Evolutionary conservation across 768 basidiomycete genomes (phyloP).

Genomic region (Leccinum truebloodii): DNA sequence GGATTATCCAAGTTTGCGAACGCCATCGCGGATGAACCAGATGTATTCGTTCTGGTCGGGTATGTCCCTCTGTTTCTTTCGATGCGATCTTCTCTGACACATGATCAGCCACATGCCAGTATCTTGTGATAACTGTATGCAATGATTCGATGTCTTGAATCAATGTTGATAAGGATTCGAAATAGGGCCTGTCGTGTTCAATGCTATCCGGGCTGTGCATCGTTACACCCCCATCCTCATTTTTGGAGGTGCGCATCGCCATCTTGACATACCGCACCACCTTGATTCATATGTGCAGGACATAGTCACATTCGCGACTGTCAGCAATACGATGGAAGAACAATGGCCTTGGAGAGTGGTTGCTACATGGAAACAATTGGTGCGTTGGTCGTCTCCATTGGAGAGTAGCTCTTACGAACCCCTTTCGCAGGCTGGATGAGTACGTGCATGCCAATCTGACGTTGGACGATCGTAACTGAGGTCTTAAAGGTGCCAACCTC

Average conservation of each 20-base stretch:
- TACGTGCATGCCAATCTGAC: constrained; percentile 28
- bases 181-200: constrained; percentile 69
- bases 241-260: constrained; percentile 57
- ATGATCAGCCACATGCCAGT: constrained; percentile 81
- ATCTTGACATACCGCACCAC: background rate
- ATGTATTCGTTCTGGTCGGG: constrained; percentile 77
- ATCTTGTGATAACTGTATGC: constrained; percentile 61
- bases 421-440: constrained; percentile 57
- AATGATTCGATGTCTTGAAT: background rate
- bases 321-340: constrained; percentile 25
- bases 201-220: constrained; percentile 73
- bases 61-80: constrained; percentile 28
- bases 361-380: constrained; percentile 94
- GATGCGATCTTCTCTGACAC: constrained; percentile 1
- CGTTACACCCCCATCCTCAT: constrained; percentile 74
- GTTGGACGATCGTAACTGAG: background rate
- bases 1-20: constrained; percentile 57
- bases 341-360: constrained; percentile 67
- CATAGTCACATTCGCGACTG: constrained; percentile 45
- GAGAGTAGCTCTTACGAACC: background rate
- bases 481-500: constrained; percentile 47
- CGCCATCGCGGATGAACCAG: constrained; percentile 78
- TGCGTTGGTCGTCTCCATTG: constrained; percentile 27
- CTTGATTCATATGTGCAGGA: constrained; percentile 34
- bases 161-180: background rate